These are phyloP conservation scores for Eimeria tenella DNA, from an alignment of 169 alveolate genomes.

Conservation along the genomic window DNA sequence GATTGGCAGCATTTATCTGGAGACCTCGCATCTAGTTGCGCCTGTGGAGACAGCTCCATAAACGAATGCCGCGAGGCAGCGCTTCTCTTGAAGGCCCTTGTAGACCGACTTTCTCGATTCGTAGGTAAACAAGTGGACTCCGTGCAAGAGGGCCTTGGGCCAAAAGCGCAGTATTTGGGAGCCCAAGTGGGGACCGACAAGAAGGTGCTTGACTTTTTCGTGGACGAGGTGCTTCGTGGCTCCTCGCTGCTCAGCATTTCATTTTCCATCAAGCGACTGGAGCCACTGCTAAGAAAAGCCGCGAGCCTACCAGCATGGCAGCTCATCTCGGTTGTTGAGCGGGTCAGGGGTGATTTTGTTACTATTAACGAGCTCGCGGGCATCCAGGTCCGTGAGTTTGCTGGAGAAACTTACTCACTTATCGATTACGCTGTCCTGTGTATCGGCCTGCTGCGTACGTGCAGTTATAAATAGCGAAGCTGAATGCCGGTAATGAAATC, in stretches of 20 bases:
- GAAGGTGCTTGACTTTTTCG: constrained; percentile 81
- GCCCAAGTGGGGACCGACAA: constrained; percentile 79
- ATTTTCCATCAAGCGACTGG: constrained; percentile 84
- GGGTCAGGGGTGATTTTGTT: constrained; percentile 85
- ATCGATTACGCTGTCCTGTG: too few species aligned
- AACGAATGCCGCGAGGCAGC: constrained; percentile 77
- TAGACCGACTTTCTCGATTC: constrained; percentile 79
- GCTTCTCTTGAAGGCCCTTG: constrained; percentile 81
- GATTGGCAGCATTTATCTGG: constrained; percentile 70
- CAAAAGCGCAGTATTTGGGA: constrained; percentile 80
- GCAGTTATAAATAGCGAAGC: too few species aligned
- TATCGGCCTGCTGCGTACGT: too few species aligned
- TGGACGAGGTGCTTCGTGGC: constrained; percentile 84
- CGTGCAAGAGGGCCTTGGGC: constrained; percentile 77
- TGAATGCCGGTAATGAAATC: too few species aligned
- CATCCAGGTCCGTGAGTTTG: constrained; percentile 47
- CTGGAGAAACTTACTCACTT: too few species aligned
- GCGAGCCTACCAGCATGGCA: constrained; percentile 90
- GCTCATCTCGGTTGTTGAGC: constrained; percentile 87
- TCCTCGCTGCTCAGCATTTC: constrained; percentile 79
- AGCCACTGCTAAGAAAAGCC: constrained; percentile 87
- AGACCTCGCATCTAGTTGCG: constrained; percentile 47
- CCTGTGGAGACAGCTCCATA: constrained; percentile 61
- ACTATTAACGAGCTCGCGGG: constrained; percentile 79
- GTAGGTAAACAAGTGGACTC: constrained; percentile 79